Base-by-base conservation (phyloP, 306 rosid genomes). In the Trichosanthes truncata region DNA sequence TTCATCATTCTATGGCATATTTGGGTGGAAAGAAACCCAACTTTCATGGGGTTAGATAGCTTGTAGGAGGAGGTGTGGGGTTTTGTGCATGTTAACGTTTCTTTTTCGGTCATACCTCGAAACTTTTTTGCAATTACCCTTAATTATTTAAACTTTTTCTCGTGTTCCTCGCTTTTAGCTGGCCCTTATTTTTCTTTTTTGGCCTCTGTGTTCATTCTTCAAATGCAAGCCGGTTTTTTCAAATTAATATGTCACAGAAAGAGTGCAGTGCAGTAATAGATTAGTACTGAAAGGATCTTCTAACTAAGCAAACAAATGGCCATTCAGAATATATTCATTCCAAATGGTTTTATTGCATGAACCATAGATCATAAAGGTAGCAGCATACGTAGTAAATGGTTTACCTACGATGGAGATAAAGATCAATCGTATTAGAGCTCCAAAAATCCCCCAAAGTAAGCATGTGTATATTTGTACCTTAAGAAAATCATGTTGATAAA, bases 341-440 rank as follows among this genome's bases (percentile, higher is more conserved):
- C 40, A 7, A 14, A 72, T 45, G 57, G 21, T 45, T 46, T 72
- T 45, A 46, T 72, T 6, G 40, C 33, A 72, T 26, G 77, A 72
- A 12, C 12, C 36, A 45, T n/a, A 71, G 36, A 72, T 25, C 57
- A 14, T 2, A 75, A 10, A 17, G 59, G 31, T 75, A 10, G 56
- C 62, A 75, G 20, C 26, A 46, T 11, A 49, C 23, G 26, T 7
- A 38, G 46, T 43, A 59, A 59, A 46, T 13, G 40, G 35, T 21
- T 66, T 86, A 92, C 98, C 97, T 91, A 31, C 95, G 93, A 68
- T 92, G 97, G 81, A 94, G 94, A 85, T 92, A 94, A 74, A 94
- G 90, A 86, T 94, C 98, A 45, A 94, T 88, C 80, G 89, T 86
- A 79, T 92, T 92, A 67, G 95, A 88, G 81, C 98, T 94, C 95